Evolutionary conservation across 2,329 filamentous ascomycete genomes (phyloP).

Genomic region (Aspergillus caelatus): DNA sequence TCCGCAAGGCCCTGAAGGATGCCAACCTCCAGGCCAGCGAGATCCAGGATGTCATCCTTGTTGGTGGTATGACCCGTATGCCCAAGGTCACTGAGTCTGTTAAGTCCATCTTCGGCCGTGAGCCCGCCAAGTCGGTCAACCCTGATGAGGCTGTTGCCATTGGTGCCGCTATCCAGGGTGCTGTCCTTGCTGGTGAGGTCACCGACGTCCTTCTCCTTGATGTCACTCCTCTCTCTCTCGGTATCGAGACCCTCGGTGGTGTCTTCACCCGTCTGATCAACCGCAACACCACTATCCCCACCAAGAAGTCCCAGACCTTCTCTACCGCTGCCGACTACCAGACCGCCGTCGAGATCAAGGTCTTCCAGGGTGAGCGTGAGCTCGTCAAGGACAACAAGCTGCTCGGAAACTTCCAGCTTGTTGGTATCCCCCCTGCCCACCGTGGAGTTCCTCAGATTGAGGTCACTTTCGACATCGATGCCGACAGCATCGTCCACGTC

Average conservation of each 20-base stretch:
- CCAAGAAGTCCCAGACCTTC: constrained; percentile 99
- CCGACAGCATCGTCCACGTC: constrained; percentile 96
- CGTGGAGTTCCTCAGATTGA: constrained; percentile 95
- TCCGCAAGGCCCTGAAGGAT: constrained; percentile 96
- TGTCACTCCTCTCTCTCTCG: constrained; percentile 92
- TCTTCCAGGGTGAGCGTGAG: constrained; percentile 99
- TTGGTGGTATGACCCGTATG: constrained; percentile 99
- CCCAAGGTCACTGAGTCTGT: constrained; percentile 96
- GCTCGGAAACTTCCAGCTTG: constrained; percentile 98
- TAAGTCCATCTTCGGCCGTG: constrained; percentile 94
- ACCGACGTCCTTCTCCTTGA: constrained; percentile 95
- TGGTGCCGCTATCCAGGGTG: constrained; percentile 95
- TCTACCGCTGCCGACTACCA: constrained; percentile 98
- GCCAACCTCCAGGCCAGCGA: constrained; percentile 88
- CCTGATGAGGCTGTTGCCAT: constrained; percentile 98
- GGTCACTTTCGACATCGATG: constrained; percentile 98
- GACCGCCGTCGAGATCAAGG: constrained; percentile 98
- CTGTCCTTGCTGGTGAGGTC: constrained; percentile 93
- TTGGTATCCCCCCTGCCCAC: constrained; percentile 93
- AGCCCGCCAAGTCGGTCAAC: constrained; percentile 97
- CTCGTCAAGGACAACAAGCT: constrained; percentile 98
- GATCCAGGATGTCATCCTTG: constrained; percentile 96
- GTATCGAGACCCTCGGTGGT: constrained; percentile 97
- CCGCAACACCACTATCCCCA: constrained; percentile 98
- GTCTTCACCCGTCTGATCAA: constrained; percentile 98